Evolutionary conservation across 1,139 yeast genomes (phyloP).

Genomic region (Insectozyma bohioensis): DNA sequence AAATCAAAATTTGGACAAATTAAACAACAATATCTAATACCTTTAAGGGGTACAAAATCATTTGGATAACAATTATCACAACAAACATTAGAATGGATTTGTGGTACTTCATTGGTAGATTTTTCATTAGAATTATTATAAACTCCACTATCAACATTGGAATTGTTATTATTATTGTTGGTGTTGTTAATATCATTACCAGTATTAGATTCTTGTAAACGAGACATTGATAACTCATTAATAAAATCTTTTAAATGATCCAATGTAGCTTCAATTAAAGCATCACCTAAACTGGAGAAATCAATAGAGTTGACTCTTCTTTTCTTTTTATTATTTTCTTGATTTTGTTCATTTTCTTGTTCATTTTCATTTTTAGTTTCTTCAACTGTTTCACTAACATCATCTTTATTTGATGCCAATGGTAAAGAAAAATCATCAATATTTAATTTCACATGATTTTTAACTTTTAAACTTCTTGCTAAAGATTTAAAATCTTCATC

Average conservation of each 20-base stretch:
- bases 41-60: constrained; percentile 36
- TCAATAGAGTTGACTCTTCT: constrained; percentile 17
- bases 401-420: too few relatives aligned
- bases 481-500: constrained; percentile 46
- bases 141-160: constrained; percentile 3
- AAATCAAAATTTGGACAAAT: constrained; percentile 58
- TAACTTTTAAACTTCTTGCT: constrained; percentile 47
- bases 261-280: constrained; percentile 24
- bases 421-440: constrained; percentile 21
- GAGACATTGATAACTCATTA: constrained; percentile 12
- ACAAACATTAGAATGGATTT: constrained; percentile 22
- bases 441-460: constrained; percentile 34
- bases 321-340: constrained; percentile 7
- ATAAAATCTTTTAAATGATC: constrained; percentile 24
- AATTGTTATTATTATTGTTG: too few relatives aligned
- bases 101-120: constrained; percentile 2
- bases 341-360: constrained; percentile 2
- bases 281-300: constrained; percentile 24
- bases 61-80: constrained; percentile 46
- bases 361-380: neutral
- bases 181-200: too few relatives aligned
- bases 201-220: too few relatives aligned
- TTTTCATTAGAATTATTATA: constrained; percentile 1
- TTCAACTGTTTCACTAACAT: too few relatives aligned
- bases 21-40: constrained; percentile 54